Conservation (phyloP, 495 filamentous ascomycete genomes). For the Penicillium robsamsonii region DNA sequence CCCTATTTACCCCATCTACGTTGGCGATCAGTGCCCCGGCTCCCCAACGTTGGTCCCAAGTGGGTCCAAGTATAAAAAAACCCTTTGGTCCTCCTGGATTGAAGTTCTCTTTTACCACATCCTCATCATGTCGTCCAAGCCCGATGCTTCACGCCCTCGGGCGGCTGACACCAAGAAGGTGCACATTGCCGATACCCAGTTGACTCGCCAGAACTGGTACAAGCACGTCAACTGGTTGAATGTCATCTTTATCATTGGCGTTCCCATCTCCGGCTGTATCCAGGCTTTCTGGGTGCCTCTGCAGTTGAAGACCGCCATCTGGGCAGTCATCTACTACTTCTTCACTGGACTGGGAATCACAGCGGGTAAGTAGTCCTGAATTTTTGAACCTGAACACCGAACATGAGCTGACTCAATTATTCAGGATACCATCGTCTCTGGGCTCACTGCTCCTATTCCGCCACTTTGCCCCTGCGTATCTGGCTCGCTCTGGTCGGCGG, state of each 20-base stretch:
- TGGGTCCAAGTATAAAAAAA: conserved; percentile 31
- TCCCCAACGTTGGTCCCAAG: conserved; percentile 34
- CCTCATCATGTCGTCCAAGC: conserved; percentile 40
- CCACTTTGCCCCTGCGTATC: conserved; percentile 81
- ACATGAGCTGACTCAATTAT: conserved; percentile 19
- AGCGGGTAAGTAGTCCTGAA: conserved; percentile 56
- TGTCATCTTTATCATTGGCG: conserved; percentile 78
- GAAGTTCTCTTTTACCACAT: conserved; percentile 9
- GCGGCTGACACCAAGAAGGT: conserved; percentile 51
- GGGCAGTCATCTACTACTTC: conserved; percentile 87
- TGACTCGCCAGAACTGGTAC: conserved; percentile 88
- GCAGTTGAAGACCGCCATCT: conserved; percentile 71
- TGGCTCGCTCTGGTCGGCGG: conserved; percentile 90
- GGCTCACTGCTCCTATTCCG: conserved; percentile 94
- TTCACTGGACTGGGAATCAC: conserved; percentile 88
- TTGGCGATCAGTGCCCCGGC: conserved; percentile 24
- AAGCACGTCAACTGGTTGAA: conserved; percentile 98
- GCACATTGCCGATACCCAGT: conserved; percentile 59
- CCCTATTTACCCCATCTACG: conserved; percentile 25
- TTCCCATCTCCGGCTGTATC: conserved; percentile 75
- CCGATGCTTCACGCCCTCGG: conserved; percentile 36
- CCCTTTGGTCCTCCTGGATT: conserved; percentile 13
- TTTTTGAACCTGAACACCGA: background rate
- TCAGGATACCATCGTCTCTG: conserved; percentile 85
- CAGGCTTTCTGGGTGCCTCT: conserved; percentile 81